Conservation (phyloP, 345 rosid genomes). For the Eutrema japonicum region DNA sequence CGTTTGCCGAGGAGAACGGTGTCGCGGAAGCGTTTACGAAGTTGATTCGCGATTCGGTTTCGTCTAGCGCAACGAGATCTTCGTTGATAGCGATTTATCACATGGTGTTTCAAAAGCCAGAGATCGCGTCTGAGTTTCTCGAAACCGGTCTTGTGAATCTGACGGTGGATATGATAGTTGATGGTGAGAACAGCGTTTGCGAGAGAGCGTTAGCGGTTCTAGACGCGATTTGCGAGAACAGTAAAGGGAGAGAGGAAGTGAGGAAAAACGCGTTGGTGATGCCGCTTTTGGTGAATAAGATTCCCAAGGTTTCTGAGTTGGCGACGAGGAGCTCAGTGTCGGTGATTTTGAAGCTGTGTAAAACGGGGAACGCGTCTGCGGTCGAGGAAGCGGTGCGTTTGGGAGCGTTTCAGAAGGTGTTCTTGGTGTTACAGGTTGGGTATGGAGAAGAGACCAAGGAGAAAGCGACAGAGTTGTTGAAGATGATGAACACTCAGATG, state of each 20-base stretch:
- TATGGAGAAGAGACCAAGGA: slow-evolving; percentile 68
- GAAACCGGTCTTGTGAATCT: slow-evolving; percentile 59
- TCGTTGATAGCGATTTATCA: slow-evolving; percentile 53
- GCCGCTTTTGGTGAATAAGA: slow-evolving; percentile 70
- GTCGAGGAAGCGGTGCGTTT: slow-evolving; percentile 57
- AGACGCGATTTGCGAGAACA: slow-evolving; percentile 51
- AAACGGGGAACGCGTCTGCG: slow-evolving; percentile 39
- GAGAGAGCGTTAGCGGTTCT: slow-evolving; percentile 69
- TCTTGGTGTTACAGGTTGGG: slow-evolving; percentile 74
- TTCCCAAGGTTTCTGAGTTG: slow-evolving; percentile 60
- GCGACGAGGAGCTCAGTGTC: slow-evolving; percentile 69
- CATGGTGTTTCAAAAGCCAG: slow-evolving; percentile 47
- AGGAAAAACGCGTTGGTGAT: slow-evolving; percentile 52
- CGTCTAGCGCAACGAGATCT: slow-evolving; percentile 55
- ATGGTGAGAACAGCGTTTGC: slow-evolving; percentile 52
- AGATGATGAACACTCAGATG: slow-evolving; percentile 60
- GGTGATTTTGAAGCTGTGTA: slow-evolving; percentile 58
- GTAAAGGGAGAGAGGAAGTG: slow-evolving; percentile 52
- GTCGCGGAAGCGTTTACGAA: slow-evolving; percentile 52
- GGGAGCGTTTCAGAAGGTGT: slow-evolving; percentile 78
- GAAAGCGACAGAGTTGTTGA: slow-evolving; percentile 65
- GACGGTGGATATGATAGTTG: slow-evolving; percentile 57
- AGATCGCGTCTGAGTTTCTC: slow-evolving; percentile 43
- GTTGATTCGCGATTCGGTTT: slow-evolving; percentile 64
- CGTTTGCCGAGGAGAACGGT: slow-evolving; percentile 52